Conservation (phyloP, 805 yeast genomes). For the Yarrowia divulgata region DNA sequence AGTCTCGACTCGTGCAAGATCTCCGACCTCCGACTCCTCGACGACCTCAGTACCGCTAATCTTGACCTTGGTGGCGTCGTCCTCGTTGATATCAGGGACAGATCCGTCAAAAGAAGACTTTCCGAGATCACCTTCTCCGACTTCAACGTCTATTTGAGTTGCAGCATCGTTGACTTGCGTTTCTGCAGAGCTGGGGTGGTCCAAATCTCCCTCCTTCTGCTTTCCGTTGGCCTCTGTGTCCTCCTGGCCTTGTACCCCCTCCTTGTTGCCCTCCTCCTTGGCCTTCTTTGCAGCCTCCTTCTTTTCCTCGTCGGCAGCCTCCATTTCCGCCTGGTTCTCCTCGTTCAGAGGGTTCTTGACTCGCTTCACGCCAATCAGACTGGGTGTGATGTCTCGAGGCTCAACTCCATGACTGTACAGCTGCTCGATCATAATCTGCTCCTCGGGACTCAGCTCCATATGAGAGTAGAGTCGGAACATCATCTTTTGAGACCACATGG, state of each 20-base stretch:
- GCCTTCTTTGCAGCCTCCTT: slow-evolving; percentile 29
- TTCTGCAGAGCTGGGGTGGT: background rate
- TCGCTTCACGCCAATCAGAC: slow-evolving; percentile 60
- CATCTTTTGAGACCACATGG: slow-evolving; percentile 81
- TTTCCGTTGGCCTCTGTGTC: slow-evolving; percentile 1
- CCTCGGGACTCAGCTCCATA: slow-evolving; percentile 77
- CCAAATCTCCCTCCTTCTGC: background rate
- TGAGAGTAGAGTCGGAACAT: slow-evolving; percentile 79
- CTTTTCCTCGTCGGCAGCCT: slow-evolving; percentile 22
- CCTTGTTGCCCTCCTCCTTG: slow-evolving; percentile 35
- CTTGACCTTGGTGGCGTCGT: slow-evolving; percentile 30
- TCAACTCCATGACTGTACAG: slow-evolving; percentile 84
- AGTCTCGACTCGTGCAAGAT: slow-evolving; percentile 16
- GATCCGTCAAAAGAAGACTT: slow-evolving; percentile 8
- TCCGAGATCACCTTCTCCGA: background rate
- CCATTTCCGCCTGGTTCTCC: slow-evolving; percentile 40
- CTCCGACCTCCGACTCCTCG: slow-evolving; percentile 15
- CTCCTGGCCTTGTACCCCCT: background rate
- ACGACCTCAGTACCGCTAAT: slow-evolving; percentile 35
- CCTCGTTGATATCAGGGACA: slow-evolving; percentile 9
- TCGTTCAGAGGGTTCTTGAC: slow-evolving; percentile 60
- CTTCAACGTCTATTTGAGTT: background rate
- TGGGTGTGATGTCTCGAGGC: slow-evolving; percentile 70
- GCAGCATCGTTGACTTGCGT: background rate
- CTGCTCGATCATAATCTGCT: slow-evolving; percentile 84